These are phyloP conservation scores for Micractinium sp. DNA, from an alignment of 139 green algal genomes.

Conservation along the genomic window DNA sequence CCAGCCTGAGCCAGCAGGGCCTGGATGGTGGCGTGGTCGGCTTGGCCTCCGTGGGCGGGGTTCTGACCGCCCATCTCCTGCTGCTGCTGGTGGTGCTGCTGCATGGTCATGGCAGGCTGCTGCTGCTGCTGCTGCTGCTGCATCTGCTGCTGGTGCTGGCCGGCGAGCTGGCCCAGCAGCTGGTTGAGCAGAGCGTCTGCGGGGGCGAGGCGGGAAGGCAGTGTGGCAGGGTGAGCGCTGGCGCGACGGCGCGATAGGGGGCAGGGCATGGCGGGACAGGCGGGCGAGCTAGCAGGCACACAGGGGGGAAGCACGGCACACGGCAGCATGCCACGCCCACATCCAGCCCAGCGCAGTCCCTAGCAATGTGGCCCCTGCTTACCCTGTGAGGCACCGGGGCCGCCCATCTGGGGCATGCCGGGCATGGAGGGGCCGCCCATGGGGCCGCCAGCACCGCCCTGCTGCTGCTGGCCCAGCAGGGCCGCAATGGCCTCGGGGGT, in stretches of 20 bases:
- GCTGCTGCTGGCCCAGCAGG: constrained; percentile 27
- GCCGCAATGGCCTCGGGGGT: constrained; percentile 28
- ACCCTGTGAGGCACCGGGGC: not conserved
- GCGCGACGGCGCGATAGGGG: too few relatives aligned
- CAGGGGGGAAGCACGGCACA: too few relatives aligned
- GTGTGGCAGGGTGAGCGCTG: not conserved
- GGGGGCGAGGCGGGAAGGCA: not conserved
- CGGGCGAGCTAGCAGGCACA: not conserved
- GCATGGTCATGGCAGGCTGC: constrained; percentile 5
- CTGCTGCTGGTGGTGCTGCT: constrained; percentile 16
- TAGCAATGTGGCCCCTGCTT: not conserved
- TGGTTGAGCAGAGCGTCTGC: constrained; percentile 43
- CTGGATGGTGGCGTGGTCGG: constrained; percentile 35
- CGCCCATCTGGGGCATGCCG: constrained; percentile 2
- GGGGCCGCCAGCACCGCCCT: not conserved
- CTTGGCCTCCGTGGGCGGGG: not conserved
- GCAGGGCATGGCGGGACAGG: not conserved
- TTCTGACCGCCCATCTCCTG: not conserved
- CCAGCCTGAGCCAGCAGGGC: constrained; percentile 34
- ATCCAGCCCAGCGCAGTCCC: too few relatives aligned
- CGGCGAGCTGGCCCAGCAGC: constrained; percentile 39
- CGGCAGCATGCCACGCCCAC: too few relatives aligned
- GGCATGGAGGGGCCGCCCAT: not conserved
- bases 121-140: not conserved
- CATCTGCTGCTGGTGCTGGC: not conserved